A percentile compares a stretch with the other conserved stretches of the same genome.
Evolutionary conservation across 1,284 basidiomycete species (phyloP).

Genomic region (Rhodotorula mucilaginosa): DNA sequence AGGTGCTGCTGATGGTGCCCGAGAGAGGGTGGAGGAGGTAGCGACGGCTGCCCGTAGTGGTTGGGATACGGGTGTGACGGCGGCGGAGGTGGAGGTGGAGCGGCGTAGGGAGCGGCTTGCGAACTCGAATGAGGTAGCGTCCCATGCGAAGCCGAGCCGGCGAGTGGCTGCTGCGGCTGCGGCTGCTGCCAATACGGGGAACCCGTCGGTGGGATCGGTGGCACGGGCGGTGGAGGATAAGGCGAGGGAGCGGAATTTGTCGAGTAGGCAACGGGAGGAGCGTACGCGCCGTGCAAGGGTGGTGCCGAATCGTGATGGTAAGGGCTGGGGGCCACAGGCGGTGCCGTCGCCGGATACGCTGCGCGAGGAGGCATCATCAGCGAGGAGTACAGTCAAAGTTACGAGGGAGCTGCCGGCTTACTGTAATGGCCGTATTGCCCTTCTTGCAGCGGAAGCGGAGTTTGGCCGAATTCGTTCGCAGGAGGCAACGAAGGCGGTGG

Average conservation of each 20-base stretch:
- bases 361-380: no score
- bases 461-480: background rate
- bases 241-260: background rate
- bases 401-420: background rate
- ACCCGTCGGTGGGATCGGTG: slow-evolving; percentile 20
- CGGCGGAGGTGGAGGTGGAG: slow-evolving; percentile 9
- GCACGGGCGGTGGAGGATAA: slow-evolving; percentile 6
- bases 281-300: background rate
- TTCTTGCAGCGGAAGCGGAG: no score
- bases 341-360: no score
- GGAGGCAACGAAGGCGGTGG: background rate
- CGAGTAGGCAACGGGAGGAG: background rate
- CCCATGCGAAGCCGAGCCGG: slow-evolving; percentile 6
- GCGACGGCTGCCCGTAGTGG: no score
- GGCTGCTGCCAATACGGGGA: slow-evolving; percentile 16
- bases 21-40: slow-evolving; percentile 5
- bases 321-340: background rate
- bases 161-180: background rate
- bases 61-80: background rate
- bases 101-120: slow-evolving; percentile 7
- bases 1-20: background rate
- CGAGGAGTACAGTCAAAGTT: background rate
- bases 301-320: background rate
- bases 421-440: background rate
- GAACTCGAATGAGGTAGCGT: slow-evolving; percentile 8